Percentiles rank a stretch among this genome's conserved stretches.
Evolutionary conservation across 2,329 filamentous ascomycete species (phyloP).

Genomic region (Pyrenochaeta sp.): DNA sequence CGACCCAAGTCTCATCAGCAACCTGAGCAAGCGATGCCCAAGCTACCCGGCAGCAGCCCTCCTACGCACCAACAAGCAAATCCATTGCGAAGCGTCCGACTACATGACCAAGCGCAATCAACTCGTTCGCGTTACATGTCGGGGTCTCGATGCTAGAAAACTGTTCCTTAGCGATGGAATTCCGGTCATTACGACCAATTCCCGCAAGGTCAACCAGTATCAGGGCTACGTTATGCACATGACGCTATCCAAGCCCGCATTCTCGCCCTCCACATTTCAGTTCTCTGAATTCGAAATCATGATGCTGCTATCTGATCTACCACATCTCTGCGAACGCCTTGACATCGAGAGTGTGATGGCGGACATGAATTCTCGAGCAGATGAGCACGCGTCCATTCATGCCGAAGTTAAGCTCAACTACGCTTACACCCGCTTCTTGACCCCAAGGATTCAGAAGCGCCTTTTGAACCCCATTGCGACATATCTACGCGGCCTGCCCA

Average conservation of each 20-base stretch:
- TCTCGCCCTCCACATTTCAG: conserved; percentile 20
- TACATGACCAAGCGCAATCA: conserved; percentile 40
- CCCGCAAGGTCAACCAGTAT: conserved; percentile 25
- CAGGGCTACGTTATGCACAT: conserved; percentile 39
- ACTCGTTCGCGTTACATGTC: conserved; percentile 37
- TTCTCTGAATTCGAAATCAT: conserved; percentile 35
- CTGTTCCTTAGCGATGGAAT: conserved; percentile 31
- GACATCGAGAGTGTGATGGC: conserved; percentile 38
- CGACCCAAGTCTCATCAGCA: conserved; percentile 23
- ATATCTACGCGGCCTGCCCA: conserved; percentile 28
- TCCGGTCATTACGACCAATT: conserved; percentile 28
- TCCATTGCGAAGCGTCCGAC: conserved; percentile 38
- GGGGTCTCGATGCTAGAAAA: conserved; percentile 27
- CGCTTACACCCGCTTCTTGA: conserved; percentile 23
- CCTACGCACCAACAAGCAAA: conserved; percentile 36
- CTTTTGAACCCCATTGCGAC: conserved; percentile 32
- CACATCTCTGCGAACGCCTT: conserved; percentile 28
- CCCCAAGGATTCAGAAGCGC: conserved; percentile 26
- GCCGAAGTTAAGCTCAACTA: conserved; percentile 26
- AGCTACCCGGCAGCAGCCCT: conserved; percentile 31
- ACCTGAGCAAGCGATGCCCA: conserved; percentile 25
- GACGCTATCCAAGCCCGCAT: conserved; percentile 31
- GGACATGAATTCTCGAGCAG: conserved; percentile 31
- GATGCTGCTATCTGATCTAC: conserved; percentile 34
- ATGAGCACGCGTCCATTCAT: conserved; percentile 27